Conservation (phyloP, 306 rosid species). For the Ormosia emarginata region DNA sequence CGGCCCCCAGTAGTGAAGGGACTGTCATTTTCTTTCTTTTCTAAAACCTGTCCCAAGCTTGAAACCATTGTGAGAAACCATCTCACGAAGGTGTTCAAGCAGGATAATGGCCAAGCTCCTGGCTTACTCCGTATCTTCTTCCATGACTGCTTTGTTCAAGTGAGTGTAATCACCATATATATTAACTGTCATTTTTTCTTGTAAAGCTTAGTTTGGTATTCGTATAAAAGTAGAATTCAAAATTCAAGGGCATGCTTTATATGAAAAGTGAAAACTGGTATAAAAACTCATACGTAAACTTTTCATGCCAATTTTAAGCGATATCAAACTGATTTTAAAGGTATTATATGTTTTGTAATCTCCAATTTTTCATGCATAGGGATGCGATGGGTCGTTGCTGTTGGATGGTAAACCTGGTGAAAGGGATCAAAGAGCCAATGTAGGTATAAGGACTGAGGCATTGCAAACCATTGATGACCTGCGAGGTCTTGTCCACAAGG, state of each 20-base stretch:
- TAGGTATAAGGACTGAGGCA: slow-evolving; percentile 37
- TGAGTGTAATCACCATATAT: neutral
- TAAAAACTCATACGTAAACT: neutral
- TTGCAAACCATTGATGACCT: slow-evolving; percentile 51
- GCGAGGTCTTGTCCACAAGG: slow-evolving; percentile 34
- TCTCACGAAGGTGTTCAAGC: slow-evolving; percentile 43
- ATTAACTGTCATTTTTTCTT: neutral
- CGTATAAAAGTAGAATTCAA: neutral
- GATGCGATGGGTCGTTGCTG: slow-evolving; percentile 63
- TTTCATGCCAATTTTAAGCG: no score
- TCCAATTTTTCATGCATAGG: slow-evolving; percentile 26
- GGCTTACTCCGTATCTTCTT: slow-evolving; percentile 60
- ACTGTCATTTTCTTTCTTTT: slow-evolving; percentile 47
- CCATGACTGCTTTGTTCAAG: slow-evolving; percentile 81
- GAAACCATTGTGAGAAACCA: slow-evolving; percentile 46
- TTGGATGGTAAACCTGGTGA: slow-evolving; percentile 51
- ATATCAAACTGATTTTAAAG: no score
- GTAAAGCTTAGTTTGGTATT: no score
- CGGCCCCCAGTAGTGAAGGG: slow-evolving; percentile 34
- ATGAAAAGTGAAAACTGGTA: neutral
- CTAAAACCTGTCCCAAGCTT: slow-evolving; percentile 40
- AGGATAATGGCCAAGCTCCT: slow-evolving; percentile 55
- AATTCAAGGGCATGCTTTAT: neutral
- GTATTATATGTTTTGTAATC: neutral
- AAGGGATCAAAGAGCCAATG: slow-evolving; percentile 39